Percentiles rank a stretch among this genome's conserved stretches.
Evolutionary conservation across 1,284 basidiomycete genomes (phyloP).

Genomic region (Tylopilus sp.): DNA sequence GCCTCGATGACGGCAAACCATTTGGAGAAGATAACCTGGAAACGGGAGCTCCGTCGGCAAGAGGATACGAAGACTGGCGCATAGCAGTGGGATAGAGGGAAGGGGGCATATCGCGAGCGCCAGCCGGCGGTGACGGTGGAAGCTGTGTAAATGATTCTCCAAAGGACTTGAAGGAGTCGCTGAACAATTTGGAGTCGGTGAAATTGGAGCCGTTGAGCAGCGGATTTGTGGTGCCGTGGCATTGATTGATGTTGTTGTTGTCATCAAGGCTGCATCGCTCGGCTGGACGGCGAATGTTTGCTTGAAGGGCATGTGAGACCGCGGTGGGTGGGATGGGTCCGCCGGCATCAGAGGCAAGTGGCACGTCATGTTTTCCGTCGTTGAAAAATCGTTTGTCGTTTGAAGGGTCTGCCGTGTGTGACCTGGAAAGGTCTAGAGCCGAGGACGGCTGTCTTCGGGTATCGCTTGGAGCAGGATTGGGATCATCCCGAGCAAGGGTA

Average conservation of each 20-base stretch:
- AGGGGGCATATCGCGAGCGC: constrained; percentile 28
- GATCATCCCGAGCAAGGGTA: constrained; percentile 19
- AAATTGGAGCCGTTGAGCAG: constrained; percentile 33
- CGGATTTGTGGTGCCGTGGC: constrained; percentile 30
- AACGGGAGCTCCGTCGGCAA: constrained; percentile 37
- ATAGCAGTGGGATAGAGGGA: constrained; percentile 38
- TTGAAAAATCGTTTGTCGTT: constrained; percentile 23
- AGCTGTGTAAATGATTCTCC: constrained; percentile 24
- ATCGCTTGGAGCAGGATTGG: constrained; percentile 9
- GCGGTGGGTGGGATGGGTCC: constrained; percentile 32
- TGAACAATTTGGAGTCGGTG: constrained; percentile 27
- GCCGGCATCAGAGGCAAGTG: constrained; percentile 27
- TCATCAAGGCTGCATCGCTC: constrained; percentile 51
- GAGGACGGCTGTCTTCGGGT: constrained; percentile 12
- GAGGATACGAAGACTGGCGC: constrained; percentile 44
- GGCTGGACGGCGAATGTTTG: constrained; percentile 40
- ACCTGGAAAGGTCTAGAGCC: constrained; percentile 10
- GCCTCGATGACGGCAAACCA: constrained; percentile 49
- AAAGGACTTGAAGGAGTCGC: constrained; percentile 32
- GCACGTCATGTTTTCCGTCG: constrained; percentile 23
- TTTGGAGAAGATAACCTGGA: constrained; percentile 31
- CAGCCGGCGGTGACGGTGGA: constrained; percentile 23
- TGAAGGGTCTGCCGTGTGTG: constrained; percentile 15
- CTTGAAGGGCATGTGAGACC: constrained; percentile 42
- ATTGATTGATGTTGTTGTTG: constrained; percentile 20